phyloP scores from a whole-genome alignment of 179 eudicot species.

The Sideroxylon spinosum region DNA sequence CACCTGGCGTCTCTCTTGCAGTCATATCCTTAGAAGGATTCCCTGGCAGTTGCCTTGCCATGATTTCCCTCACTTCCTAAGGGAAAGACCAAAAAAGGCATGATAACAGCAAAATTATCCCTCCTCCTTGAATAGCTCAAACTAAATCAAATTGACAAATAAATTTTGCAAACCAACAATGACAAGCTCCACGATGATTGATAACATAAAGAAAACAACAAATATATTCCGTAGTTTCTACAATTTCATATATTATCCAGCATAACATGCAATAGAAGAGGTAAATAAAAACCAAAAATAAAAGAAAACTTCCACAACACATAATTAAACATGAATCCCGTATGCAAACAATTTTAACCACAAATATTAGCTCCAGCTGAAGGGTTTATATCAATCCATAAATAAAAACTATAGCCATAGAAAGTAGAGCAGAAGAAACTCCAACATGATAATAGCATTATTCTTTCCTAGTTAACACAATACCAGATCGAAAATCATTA shows the following conservation, averaged over 20 bases:
- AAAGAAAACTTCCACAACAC: no score
- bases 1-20: constrained; percentile 4
- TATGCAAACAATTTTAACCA: not conserved
- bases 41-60: constrained; percentile 30
- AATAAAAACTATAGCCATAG: not conserved
- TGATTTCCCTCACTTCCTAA: constrained; percentile 23
- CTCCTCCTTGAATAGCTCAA: constrained; percentile 1
- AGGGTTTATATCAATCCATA: not conserved
- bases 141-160: not conserved
- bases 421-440: not conserved
- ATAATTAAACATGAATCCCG: no score
- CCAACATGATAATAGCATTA: not conserved
- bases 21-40: constrained; percentile 19
- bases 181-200: not conserved
- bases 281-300: no score
- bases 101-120: not conserved
- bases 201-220: not conserved
- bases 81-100: not conserved
- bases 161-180: constrained; percentile 11
- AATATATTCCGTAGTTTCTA: no score
- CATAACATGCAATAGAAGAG: no score
- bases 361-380: not conserved
- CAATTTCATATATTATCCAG: no score
- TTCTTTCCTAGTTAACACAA: not conserved
- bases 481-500: no score